These are phyloP conservation scores for Talaromyces sp. DNA, from an alignment of 2,329 filamentous ascomycete genomes.

Conservation along the genomic window DNA sequence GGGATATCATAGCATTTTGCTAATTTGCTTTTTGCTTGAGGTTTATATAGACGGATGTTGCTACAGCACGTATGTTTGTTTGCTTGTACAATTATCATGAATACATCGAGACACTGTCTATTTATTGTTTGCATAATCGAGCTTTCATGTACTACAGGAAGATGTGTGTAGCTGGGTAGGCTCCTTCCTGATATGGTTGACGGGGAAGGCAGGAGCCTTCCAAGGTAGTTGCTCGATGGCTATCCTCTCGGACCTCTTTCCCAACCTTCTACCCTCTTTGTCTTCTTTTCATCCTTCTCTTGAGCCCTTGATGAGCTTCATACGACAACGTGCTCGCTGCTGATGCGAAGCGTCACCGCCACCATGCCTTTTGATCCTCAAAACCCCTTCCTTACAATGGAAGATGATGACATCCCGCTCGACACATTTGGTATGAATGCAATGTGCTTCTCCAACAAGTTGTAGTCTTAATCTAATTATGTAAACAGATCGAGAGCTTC, in stretches of 20 bases:
- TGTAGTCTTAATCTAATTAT: background rate
- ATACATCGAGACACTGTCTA: background rate
- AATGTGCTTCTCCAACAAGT: background rate
- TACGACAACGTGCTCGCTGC: background rate
- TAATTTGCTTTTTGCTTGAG: background rate
- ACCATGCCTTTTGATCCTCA: background rate
- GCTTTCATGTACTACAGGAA: background rate
- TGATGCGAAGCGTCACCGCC: background rate
- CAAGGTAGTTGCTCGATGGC: background rate
- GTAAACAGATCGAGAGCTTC: slow-evolving; percentile 35
- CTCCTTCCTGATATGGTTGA: background rate
- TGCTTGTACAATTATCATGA: slow-evolving; percentile 1
- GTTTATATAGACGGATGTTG: slow-evolving; percentile 6
- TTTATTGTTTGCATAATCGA: background rate
- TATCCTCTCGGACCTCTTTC: background rate
- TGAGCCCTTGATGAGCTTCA: background rate
- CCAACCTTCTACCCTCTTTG: background rate
- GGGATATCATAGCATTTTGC: slow-evolving; percentile 22
- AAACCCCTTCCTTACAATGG: slow-evolving; percentile 11
- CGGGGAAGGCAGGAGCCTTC: background rate
- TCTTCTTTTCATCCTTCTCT: background rate
- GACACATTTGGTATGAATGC: slow-evolving; percentile 49
- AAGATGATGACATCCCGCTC: slow-evolving; percentile 34
- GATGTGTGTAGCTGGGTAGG: background rate
- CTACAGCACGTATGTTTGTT: background rate